Conservation (phyloP, 371 early-diverging fungal species). For the Rhizopus arrhizus region DNA sequence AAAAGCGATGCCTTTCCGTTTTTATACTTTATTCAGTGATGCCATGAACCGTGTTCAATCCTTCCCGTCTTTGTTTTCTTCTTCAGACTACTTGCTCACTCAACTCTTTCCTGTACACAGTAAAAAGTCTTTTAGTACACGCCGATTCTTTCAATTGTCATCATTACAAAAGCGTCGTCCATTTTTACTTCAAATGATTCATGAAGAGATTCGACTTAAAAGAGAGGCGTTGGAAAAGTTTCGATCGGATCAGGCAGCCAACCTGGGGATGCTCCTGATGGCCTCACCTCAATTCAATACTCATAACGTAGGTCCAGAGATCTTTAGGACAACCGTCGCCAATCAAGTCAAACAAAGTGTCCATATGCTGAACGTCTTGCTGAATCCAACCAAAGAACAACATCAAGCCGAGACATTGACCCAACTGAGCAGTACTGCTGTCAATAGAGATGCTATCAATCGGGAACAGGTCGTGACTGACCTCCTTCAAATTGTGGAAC, state of each 20-base stretch:
- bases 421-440: background rate
- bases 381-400: background rate
- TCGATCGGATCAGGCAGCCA: slow-evolving; percentile 64
- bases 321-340: background rate
- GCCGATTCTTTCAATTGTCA: slow-evolving; percentile 12
- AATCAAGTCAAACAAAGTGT: slow-evolving; percentile 9
- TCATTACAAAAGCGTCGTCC: slow-evolving; percentile 28
- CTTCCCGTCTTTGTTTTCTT: slow-evolving; percentile 18
- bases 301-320: background rate
- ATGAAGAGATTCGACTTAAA: slow-evolving; percentile 66
- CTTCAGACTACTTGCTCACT: slow-evolving; percentile 31
- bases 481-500: background rate
- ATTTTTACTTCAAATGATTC: slow-evolving; percentile 55
- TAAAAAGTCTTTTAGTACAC: slow-evolving; percentile 5
- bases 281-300: slow-evolving; percentile 33
- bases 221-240: slow-evolving; percentile 50
- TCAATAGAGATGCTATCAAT: background rate
- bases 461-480: background rate
- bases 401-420: background rate
- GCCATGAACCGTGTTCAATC: slow-evolving; percentile 25
- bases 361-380: background rate
- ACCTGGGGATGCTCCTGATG: slow-evolving; percentile 60
- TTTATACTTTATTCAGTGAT: slow-evolving; percentile 23
- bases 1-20: slow-evolving; percentile 53
- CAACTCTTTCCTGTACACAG: slow-evolving; percentile 41